Evolutionary conservation across 257 asterid genomes (phyloP), one percentile per base, ranked within the genome.

Genomic region (Coffea eugenioides): DNA sequence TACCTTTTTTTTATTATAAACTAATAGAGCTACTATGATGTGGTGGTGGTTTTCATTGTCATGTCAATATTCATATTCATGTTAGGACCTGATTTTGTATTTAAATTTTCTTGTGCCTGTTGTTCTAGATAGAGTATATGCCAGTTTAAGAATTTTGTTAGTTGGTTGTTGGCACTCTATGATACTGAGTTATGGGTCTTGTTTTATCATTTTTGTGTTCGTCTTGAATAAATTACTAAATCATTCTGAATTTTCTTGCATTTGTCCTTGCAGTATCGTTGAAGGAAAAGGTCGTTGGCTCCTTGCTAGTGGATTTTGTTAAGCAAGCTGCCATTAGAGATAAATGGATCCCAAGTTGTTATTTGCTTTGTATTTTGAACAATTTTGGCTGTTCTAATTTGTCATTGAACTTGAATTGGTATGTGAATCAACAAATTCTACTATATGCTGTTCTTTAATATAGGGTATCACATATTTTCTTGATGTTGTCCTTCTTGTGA

Each of bases 201-300:
- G 69, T 78, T 61, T 51, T 34, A 9, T 70, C 39, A 69, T 66
- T 46, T 56, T 49, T 7, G 34, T 31, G 34, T 31, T 31, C 31
- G 31, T 46, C 64, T 67, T 67, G 7, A 0, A 3, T 18, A 66
- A 59, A 27, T n/a, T 16, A n/a, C 46, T 8, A 11, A 48, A 68
- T 45, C 39, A n/a, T 25, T 25, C 25, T 59, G 10, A 41, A 23
- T 10, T 11, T 9, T 16, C 31, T 71, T 61, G 51, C 80, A 68
- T 68, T 85, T 72, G 54, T 43, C 48, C 45, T 75, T 80, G 93
- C 92, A 88, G 91, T 91, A 89, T 67, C 88, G 90, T 45, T 89
- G 57, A 87, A 25, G 39, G 49, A 51, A 65, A 45, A 75, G 27
- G 46, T 9, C 18, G 59, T 43, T n/a, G 71, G 39, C 20, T 49